These are phyloP conservation scores for Cicer arietinum DNA, from an alignment of 306 rosid genomes.

Conservation along the genomic window DNA sequence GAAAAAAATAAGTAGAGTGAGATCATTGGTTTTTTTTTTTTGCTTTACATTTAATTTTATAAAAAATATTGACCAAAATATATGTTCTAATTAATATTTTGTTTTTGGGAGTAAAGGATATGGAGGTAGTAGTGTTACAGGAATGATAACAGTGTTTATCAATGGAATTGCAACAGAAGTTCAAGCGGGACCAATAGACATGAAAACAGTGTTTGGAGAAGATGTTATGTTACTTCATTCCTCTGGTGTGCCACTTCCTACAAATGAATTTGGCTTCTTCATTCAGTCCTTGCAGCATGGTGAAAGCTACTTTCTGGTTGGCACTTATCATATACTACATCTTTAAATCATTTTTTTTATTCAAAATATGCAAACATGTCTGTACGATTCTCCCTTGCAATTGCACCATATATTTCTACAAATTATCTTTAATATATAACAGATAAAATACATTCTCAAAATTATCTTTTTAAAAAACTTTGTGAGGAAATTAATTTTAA, in stretches of 20 bases:
- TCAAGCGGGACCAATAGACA: conserved; percentile 70
- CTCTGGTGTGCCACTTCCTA: conserved; percentile 72
- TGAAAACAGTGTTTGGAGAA: conserved; percentile 71
- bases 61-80: too few species aligned
- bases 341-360: background rate
- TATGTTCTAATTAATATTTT: conserved; percentile 21
- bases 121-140: conserved; percentile 44
- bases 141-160: conserved; percentile 73
- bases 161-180: conserved; percentile 84
- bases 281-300: conserved; percentile 74
- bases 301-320: conserved; percentile 89
- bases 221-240: conserved; percentile 75
- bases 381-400: too few species aligned
- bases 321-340: background rate
- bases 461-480: too few species aligned
- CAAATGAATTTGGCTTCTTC: conserved; percentile 76
- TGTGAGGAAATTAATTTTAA: too few species aligned
- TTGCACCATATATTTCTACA: too few species aligned
- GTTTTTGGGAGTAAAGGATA: background rate
- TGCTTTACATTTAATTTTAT: too few species aligned
- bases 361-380: too few species aligned
- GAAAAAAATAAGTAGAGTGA: too few species aligned
- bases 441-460: too few species aligned
- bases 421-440: too few species aligned
- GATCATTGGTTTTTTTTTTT: too few species aligned